Conservation (phyloP, 2,329 filamentous ascomycete species). For the Zasmidium citrigriseum region DNA sequence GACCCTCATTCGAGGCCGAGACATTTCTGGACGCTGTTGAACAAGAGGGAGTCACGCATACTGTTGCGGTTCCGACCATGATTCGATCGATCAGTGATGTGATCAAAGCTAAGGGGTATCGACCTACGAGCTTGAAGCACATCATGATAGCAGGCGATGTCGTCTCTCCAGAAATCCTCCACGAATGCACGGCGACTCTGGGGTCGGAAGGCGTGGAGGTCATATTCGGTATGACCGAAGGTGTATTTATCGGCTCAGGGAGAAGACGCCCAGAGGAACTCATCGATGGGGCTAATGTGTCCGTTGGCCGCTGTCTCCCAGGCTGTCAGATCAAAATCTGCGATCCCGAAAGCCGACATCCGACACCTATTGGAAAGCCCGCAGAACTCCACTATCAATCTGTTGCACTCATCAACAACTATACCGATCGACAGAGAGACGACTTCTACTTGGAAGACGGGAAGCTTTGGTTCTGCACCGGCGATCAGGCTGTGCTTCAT, state of each 20-base stretch:
- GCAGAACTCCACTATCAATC: slow-evolving; percentile 8
- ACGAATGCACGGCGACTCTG: neutral
- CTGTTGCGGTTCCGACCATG: slow-evolving; percentile 4
- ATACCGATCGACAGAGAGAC: neutral
- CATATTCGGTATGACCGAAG: slow-evolving; percentile 7
- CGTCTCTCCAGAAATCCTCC: neutral
- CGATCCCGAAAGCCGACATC: neutral
- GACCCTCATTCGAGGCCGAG: neutral
- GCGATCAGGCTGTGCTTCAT: slow-evolving; percentile 20
- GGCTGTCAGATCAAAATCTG: slow-evolving; percentile 2
- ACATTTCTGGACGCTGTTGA: neutral
- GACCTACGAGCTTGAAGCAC: neutral
- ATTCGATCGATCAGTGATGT: neutral
- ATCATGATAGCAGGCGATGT: neutral
- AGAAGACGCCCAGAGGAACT: neutral
- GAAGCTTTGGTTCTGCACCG: slow-evolving; percentile 14
- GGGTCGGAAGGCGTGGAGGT: neutral
- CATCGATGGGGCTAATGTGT: neutral
- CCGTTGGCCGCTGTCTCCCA: neutral
- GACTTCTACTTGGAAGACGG: slow-evolving; percentile 14
- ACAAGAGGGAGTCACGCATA: neutral
- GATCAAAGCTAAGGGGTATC: neutral
- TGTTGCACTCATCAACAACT: neutral
- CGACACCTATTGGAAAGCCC: neutral
- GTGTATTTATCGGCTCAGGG: neutral